These are phyloP conservation scores for Populus tomentosa DNA, from an alignment of 441 rosid species.

Conservation along the genomic window DNA sequence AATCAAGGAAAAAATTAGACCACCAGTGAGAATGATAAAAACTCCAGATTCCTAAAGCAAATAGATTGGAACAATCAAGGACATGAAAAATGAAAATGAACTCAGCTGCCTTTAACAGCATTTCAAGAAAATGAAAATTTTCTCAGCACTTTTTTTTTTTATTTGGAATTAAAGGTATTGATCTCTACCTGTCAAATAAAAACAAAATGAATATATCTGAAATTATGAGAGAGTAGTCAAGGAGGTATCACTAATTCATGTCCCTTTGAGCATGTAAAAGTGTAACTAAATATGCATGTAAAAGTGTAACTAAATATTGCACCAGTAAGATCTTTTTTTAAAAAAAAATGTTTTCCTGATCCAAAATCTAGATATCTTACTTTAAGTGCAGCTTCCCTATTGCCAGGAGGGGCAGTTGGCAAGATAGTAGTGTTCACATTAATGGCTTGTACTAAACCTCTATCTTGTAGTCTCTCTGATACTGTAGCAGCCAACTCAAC, in stretches of 20 bases:
- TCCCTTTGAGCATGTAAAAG: not conserved
- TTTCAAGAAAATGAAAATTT: not conserved
- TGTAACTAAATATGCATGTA: not conserved
- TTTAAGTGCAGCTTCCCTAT: constrained; percentile 82
- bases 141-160: not conserved
- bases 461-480: constrained; percentile 80
- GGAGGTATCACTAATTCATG: too few species aligned
- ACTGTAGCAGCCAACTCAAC: constrained; percentile 94
- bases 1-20: not conserved
- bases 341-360: not conserved
- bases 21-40: not conserved
- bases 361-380: constrained; percentile 33
- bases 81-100: not conserved
- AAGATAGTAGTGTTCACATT: constrained; percentile 73
- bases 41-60: not conserved
- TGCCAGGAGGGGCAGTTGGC: constrained; percentile 80
- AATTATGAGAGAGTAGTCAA: not conserved
- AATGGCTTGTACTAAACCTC: constrained; percentile 73
- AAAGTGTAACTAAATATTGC: not conserved
- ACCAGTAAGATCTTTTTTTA: not conserved
- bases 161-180: not conserved
- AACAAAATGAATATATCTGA: not conserved
- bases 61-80: not conserved
- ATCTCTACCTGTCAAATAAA: not conserved
- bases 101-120: not conserved